Evolutionary conservation across 148 eudicot genomes (phyloP).

Genomic region (Beta vulgaris): DNA sequence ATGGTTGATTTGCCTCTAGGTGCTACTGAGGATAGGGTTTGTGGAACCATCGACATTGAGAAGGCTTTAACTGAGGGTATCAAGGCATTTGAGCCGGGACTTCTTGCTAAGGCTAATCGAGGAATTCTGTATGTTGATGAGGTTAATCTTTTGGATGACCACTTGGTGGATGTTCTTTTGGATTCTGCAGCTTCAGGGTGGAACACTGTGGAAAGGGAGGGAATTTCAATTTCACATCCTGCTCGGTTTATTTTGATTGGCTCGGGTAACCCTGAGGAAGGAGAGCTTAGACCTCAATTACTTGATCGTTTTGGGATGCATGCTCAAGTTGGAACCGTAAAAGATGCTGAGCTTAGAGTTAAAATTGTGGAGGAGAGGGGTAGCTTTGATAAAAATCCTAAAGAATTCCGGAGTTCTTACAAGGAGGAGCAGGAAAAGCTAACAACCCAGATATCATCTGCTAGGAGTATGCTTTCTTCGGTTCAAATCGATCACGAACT

Average conservation of each 20-base stretch:
- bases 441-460: slow-evolving; percentile 56
- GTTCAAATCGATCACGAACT: slow-evolving; percentile 82
- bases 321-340: slow-evolving; percentile 92
- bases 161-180: slow-evolving; percentile 83
- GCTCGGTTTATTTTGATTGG: slow-evolving; percentile 86
- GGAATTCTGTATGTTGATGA: slow-evolving; percentile 90
- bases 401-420: slow-evolving; percentile 70
- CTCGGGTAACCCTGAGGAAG: slow-evolving; percentile 92
- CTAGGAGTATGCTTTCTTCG: slow-evolving; percentile 57
- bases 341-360: slow-evolving; percentile 90
- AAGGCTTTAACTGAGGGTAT: slow-evolving; percentile 92
- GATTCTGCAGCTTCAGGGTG: slow-evolving; percentile 98
- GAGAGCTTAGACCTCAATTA: slow-evolving; percentile 83
- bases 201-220: slow-evolving; percentile 95
- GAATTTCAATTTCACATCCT: slow-evolving; percentile 93
- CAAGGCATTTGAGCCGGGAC: slow-evolving; percentile 98
- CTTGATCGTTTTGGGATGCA: slow-evolving; percentile 97
- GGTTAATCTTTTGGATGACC: slow-evolving; percentile 85
- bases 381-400: slow-evolving; percentile 75
- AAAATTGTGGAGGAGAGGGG: slow-evolving; percentile 94
- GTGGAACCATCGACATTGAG: slow-evolving; percentile 95
- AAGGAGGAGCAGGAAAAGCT: slow-evolving; percentile 71
- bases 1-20: slow-evolving; percentile 97
- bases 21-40: slow-evolving; percentile 94
- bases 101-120: slow-evolving; percentile 91